Evolutionary conservation across 192 early-diverging fungal genomes (phyloP).

Genomic region (Coemansia sp.): DNA sequence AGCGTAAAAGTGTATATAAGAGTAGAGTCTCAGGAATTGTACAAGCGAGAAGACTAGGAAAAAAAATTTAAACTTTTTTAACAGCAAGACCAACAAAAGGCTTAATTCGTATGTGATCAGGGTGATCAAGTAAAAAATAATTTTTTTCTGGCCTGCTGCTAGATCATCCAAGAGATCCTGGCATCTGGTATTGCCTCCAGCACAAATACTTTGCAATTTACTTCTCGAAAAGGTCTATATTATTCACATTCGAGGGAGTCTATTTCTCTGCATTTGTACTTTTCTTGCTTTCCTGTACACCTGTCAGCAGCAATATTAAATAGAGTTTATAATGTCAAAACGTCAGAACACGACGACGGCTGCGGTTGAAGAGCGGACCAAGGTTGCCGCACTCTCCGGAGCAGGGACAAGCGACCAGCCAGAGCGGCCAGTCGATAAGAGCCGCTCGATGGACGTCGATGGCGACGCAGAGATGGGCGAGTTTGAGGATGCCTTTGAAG

Average conservation of each 20-base stretch:
- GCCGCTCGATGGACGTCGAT: conserved; percentile 39
- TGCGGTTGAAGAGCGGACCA: conserved; percentile 20
- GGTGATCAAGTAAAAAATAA: conserved; percentile 14
- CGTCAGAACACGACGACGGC: conserved; percentile 30
- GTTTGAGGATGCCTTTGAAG: conserved; percentile 93
- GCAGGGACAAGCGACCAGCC: conserved; percentile 21
- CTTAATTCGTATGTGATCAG: conserved; percentile 1
- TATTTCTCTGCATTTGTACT: not conserved
- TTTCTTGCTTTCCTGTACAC: not conserved
- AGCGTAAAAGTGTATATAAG: too few relatives aligned
- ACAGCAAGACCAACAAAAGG: not conserved
- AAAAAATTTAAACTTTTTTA: not conserved
- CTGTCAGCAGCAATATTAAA: not conserved
- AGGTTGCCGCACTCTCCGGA: conserved; percentile 28
- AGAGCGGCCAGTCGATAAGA: conserved; percentile 11
- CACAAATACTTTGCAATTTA: too few relatives aligned
- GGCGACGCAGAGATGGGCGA: conserved; percentile 47
- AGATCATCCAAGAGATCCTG: not conserved
- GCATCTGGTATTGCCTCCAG: too few relatives aligned
- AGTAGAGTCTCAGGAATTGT: too few relatives aligned
- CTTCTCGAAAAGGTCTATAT: too few relatives aligned
- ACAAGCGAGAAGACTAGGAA: not conserved
- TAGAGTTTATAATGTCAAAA: conserved; percentile 29
- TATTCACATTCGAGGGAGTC: too few relatives aligned
- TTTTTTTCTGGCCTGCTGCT: conserved; percentile 11